Evolutionary conservation across 257 asterid species (phyloP).

Genomic region (Parsonsia alboflavescens): DNA sequence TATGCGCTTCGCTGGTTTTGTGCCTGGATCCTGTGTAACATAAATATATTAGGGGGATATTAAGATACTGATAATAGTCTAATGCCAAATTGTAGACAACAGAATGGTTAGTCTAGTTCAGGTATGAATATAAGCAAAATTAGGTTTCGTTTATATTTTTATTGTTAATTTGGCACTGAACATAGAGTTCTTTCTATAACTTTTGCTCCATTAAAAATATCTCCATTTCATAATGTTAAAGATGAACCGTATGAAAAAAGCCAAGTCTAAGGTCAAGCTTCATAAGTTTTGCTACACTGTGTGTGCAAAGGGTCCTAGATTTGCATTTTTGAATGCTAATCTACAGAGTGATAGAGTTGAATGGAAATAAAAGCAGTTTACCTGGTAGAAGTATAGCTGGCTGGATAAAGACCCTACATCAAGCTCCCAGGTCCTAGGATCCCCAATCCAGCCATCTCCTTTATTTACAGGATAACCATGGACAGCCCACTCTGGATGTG

Average conservation of each 20-base stretch:
- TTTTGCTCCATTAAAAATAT: neutral
- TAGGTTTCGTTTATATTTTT: neutral
- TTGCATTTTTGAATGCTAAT: neutral
- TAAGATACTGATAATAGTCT: neutral
- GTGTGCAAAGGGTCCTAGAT: neutral
- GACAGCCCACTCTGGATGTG: conserved; percentile 84
- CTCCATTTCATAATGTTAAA: neutral
- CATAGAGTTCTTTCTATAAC: neutral
- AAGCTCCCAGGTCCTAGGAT: conserved; percentile 76
- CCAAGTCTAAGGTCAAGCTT: neutral
- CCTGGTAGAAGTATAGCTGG: conserved; percentile 82
- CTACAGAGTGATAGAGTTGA: neutral
- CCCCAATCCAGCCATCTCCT: conserved; percentile 86
- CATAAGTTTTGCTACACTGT: neutral
- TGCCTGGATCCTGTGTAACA: conserved; percentile 69
- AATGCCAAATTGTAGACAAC: neutral
- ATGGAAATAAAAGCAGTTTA: conserved; percentile 13
- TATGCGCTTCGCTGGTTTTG: conserved; percentile 60
- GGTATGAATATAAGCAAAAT: neutral
- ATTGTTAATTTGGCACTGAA: neutral
- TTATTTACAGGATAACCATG: conserved; percentile 67
- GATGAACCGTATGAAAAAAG: neutral
- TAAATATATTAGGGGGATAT: neutral
- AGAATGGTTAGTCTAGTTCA: neutral
- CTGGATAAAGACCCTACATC: conserved; percentile 64